Evolutionary conservation across 2,329 filamentous ascomycete genomes (phyloP), one percentile per base, ranked within the genome.

Genomic region (Fusarium pseudocircinatum): DNA sequence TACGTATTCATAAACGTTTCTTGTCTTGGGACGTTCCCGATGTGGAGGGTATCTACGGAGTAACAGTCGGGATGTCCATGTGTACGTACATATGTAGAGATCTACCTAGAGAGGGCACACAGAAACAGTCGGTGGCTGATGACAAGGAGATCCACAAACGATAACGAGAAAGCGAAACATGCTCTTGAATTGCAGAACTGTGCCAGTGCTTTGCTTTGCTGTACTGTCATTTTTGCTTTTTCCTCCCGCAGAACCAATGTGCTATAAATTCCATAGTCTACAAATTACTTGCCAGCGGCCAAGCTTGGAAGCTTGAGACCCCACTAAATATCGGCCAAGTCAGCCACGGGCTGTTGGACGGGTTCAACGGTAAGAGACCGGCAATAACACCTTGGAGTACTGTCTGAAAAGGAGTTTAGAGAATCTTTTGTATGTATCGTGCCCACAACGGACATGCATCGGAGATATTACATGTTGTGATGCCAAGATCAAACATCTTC

Each of bases 61-160:
- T 32, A 43, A 37, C 4, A 43, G 37, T 42, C 28, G 20, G 18
- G 34, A 49, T 32, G 68, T 60, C 50, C 34, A 59, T 57, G 36
- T 49, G 54, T 39, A 32, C 43, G 34, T 39, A n/a, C 22, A 32
- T 28, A 15, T 22, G 15, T 32, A 13, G 28, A 49, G 46, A 32
- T n/a, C 28, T 28, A 28, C 26, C 12, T 18, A 26, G 26, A 47
- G 34, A 39, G 47, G 36, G 54, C 47, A 56, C 39, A 52, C 68
- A 36, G 60, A 69, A 65, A 57, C 60, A 60, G 68, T 61, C 30
- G 44, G 61, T 70, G 68, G 56, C 49, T 57, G 66, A 54, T 20
- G 37, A 47, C 24, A n/a, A 57, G 39, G 26, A 52, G 54, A 37
- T 58, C 42, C 60, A 63, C 37, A 40, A 56, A 42, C 47, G 22